A percentile compares a stretch with the other conserved stretches of the same genome.
Conservation (phyloP, 2,329 filamentous ascomycete genomes). For the Neodidymelliopsis sp. region DNA sequence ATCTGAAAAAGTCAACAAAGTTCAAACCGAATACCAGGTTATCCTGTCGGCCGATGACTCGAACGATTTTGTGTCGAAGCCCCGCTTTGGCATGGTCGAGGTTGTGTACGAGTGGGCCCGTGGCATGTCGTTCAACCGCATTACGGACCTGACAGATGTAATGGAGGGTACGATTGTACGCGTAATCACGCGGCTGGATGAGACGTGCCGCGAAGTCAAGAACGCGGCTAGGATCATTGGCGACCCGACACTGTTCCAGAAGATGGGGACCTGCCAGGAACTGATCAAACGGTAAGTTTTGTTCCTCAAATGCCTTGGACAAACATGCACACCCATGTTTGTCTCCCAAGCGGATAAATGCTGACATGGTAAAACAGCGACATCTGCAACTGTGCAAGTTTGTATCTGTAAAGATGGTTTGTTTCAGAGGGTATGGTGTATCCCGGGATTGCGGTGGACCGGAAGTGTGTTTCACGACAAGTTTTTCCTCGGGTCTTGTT, state of each 20-base stretch:
- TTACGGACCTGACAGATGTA: slow-evolving; percentile 94
- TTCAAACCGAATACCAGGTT: slow-evolving; percentile 90
- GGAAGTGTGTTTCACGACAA: slow-evolving; percentile 14
- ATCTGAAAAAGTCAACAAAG: slow-evolving; percentile 88
- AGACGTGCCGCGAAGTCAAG: slow-evolving; percentile 96
- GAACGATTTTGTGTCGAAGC: slow-evolving; percentile 87
- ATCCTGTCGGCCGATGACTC: slow-evolving; percentile 88
- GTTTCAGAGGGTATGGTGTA: slow-evolving; percentile 10
- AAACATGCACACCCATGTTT: slow-evolving; percentile 12
- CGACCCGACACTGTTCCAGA: slow-evolving; percentile 88
- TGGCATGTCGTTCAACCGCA: slow-evolving; percentile 98
- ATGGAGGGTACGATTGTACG: slow-evolving; percentile 97
- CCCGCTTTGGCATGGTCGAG: slow-evolving; percentile 92
- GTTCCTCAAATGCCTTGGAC: background rate
- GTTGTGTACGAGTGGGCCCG: slow-evolving; percentile 98
- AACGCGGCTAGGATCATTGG: slow-evolving; percentile 95
- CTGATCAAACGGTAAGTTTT: slow-evolving; percentile 92
- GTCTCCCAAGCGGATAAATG: slow-evolving; percentile 9
- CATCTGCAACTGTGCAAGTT: slow-evolving; percentile 51
- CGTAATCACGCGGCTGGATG: slow-evolving; percentile 91
- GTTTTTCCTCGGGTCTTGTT: slow-evolving; percentile 1
- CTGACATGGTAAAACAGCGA: slow-evolving; percentile 44
- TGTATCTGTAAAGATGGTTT: slow-evolving; percentile 44
- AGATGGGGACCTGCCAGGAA: slow-evolving; percentile 98
- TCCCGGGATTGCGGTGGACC: slow-evolving; percentile 9